Evolutionary conservation across 1,284 basidiomycete genomes (phyloP), one percentile per base, ranked within the genome.

Genomic region (Caloboletus inedulis): DNA sequence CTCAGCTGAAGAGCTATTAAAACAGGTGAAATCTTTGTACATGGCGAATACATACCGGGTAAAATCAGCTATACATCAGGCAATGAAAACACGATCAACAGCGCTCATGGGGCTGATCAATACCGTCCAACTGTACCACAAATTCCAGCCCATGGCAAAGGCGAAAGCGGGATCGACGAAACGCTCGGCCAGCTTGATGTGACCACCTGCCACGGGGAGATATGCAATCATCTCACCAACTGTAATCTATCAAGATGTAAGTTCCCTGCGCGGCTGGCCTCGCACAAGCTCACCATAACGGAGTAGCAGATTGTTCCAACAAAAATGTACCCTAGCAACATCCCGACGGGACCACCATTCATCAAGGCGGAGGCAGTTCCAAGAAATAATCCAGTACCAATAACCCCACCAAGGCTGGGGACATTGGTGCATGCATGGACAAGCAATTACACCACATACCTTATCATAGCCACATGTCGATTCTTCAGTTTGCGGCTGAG

Each of bases 121-220:
- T 53, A 78, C 72, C 12, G 67, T 65, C 74, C 79, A 82, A 65
- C 78, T 81, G 63, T 81, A 83, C 74, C 76, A 79, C 62, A 83
- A 81, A 61, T 84, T 82, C 80, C 82, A 87, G 12, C 83, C 82
- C 77, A 82, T 74, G 34, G 81, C 76, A 63, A 85, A 86, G 0
- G 80, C 79, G 36, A 88, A 74, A n/a, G 84, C 80, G 2, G 81
- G 80, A 64, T 87, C 79, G 29, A 87, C 80, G 62, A 87, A 87
- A 27, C 85, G 81, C 52, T 79, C 77, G 7, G 85, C 81, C 36
- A 87, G 73, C 55, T 75, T 78, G 65, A 87, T 82, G 66, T 85
- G 84, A 47, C 85, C 80, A 57, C 82, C 85, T 33, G 68, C 34
- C 3, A 76, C 53, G 7, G 74, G 74, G 14, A 77, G 69, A 46